Evolutionary conservation across 257 asterid genomes (phyloP), one percentile per base, ranked within the genome.

Genomic region (Solanum commersonii): DNA sequence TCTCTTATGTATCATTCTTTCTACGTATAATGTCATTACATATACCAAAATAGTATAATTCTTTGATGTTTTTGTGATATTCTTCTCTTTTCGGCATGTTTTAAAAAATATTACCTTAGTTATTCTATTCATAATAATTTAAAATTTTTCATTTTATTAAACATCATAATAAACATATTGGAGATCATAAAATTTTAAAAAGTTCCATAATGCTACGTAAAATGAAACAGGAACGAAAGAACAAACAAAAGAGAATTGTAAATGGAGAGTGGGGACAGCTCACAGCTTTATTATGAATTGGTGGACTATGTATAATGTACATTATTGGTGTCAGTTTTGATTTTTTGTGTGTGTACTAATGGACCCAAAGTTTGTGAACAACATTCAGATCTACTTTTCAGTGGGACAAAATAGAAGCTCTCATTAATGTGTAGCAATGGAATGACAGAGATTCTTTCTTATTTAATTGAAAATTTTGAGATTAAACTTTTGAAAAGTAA

Each of bases 111-210:
- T 14, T 13, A 29, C 8, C 9, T 2, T 29, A 70, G 3, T 70
- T 70, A 29, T 14, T 31, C 4, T 15, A 29, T 70, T 14, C 20
- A 70, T 70, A 71, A 16, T 70, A 68, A 1, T 8, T 23, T 23
- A 0, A 22, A 60, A 3, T 0, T 4, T n/a, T n/a, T 10, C 0
- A n/a, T 65, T n/a, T 65, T 0, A 10, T 65, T 20, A 11, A 1
- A n/a, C 1, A 13, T n/a, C 3, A 0, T 11, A 63, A 25, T 25
- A 25, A 25, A 25, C 0, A 25, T 67, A 67, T 65, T 10, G 0
- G 18, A 67, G 2, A 70, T 6, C 0, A 14, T 1, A 70, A 44
- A 16, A 3, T 27, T 29, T 68, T 0, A 13, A 67, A 67, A 67
- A 10, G 2, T 27, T 27, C 1, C n/a, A 67, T 25, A 25, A 23